These are phyloP conservation scores for Carpinus viminea DNA, from an alignment of 306 rosid species.

Conservation along the genomic window DNA sequence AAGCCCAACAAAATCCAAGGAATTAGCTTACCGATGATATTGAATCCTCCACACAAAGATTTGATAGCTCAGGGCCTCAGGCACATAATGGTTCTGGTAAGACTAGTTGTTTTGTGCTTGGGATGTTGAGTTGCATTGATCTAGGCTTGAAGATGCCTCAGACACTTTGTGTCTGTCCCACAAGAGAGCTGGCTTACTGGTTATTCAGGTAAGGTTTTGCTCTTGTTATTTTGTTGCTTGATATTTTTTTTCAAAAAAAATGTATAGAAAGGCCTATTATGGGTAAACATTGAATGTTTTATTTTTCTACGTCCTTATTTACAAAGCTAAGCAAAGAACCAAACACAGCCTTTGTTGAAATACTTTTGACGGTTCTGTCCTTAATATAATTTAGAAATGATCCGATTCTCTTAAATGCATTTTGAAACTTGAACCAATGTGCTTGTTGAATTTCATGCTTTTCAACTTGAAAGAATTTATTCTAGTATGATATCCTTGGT, in stretches of 20 bases:
- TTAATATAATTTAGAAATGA: not conserved
- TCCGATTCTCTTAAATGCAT: too few species aligned
- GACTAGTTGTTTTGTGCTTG: conserved; percentile 91
- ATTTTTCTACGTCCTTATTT: not conserved
- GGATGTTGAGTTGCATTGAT: conserved; percentile 89
- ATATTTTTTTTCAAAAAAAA: not conserved
- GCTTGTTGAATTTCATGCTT: not conserved
- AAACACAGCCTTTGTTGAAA: not conserved
- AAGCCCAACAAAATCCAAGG: conserved; percentile 88
- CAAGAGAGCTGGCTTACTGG: conserved; percentile 92
- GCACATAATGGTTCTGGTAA: conserved; percentile 96
- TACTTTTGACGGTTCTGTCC: not conserved
- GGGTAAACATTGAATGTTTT: not conserved
- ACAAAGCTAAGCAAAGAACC: not conserved
- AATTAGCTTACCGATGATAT: conserved; percentile 79
- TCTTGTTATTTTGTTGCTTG: not conserved
- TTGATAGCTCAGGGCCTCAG: conserved; percentile 91
- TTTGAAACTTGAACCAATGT: not conserved
- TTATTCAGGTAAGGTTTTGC: conserved; percentile 56
- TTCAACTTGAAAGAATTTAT: not conserved
- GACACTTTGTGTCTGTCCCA: conserved; percentile 89
- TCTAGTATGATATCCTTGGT: not conserved
- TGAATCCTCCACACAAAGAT: conserved; percentile 69
- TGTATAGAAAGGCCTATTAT: not conserved
- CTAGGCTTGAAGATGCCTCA: conserved; percentile 67